Evolutionary conservation across 257 asterid species (phyloP), one percentile per base, ranked within the genome.

Genomic region (Verbena officinalis): DNA sequence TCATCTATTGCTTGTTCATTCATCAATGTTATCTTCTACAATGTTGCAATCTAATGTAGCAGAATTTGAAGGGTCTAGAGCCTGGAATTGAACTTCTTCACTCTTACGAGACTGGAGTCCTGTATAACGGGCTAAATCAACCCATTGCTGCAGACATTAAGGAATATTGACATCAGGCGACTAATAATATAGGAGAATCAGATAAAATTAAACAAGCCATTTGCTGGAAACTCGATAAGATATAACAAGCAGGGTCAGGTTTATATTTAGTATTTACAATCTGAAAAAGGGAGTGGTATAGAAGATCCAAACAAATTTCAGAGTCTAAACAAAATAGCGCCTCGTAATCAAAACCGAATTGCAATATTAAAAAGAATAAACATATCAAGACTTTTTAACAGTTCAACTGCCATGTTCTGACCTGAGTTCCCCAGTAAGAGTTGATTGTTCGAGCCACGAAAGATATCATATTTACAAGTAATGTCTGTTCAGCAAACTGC

Each of bases 391-490:
- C n/a, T n/a, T n/a, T 5, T 7, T 17, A 55, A 45, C 19, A 63
- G 36, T 62, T 33, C 16, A 16, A 21, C 11, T 4, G 50, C 65
- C 17, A n/a, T 44, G 40, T 27, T 49, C 73, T 73, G 22, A 85
- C 98, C 97, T 87, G 96, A 62, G 96, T 92, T 79, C 97, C 98
- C 91, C 94, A 92, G 70, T 92, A 92, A 73, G 98, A 92, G 86
- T 92, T 92, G 81, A 89, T 73, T 49, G 93, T 89, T 73, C 97
- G 86, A 70, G 80, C 83, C 75, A 89, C 86, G 67, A 92, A 89
- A 61, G 98, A 92, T 43, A 89, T 72, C 86, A 85, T 60, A 75
- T 89, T 92, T 59, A 92, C 90, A 73, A 92, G 79, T 31, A 92
- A 79, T 24, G 83, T 57, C 69, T 92, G 95, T 65, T 87, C 91